A percentile compares a stretch with the other conserved stretches of the same genome.
Conservation (phyloP, 2,329 filamentous ascomycete species). For the Dothistroma pini region DNA sequence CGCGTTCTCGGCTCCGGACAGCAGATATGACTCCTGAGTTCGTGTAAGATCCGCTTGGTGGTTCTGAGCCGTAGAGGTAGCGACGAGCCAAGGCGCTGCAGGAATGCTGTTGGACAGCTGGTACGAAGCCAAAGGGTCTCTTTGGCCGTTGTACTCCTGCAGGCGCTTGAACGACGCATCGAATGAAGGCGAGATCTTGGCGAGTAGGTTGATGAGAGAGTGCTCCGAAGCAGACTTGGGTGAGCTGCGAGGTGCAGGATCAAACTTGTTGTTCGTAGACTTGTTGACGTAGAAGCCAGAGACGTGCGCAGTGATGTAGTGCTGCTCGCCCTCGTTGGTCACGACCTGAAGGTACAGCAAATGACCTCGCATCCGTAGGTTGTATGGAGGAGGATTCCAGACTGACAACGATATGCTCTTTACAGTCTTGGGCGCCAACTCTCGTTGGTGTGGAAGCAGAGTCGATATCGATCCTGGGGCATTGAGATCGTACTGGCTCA, state of each 20-base stretch:
- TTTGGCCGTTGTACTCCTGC: slow-evolving; percentile 78
- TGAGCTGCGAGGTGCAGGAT: slow-evolving; percentile 73
- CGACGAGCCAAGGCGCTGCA: slow-evolving; percentile 86
- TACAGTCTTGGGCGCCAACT: slow-evolving; percentile 78
- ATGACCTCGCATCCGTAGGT: slow-evolving; percentile 87
- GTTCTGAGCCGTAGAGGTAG: slow-evolving; percentile 59
- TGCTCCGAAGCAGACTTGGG: slow-evolving; percentile 78
- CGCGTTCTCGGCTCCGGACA: slow-evolving; percentile 86
- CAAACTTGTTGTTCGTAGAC: slow-evolving; percentile 91
- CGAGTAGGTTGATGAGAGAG: slow-evolving; percentile 78
- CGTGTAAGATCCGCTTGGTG: slow-evolving; percentile 83
- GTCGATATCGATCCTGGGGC: slow-evolving; percentile 63
- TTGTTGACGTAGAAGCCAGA: slow-evolving; percentile 98
- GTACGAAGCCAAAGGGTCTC: slow-evolving; percentile 87
- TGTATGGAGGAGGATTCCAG: slow-evolving; percentile 94
- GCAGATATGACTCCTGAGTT: slow-evolving; percentile 87
- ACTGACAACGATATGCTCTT: slow-evolving; percentile 84
- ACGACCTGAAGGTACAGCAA: slow-evolving; percentile 84
- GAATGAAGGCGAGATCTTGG: slow-evolving; percentile 80
- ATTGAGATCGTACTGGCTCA: slow-evolving; percentile 74
- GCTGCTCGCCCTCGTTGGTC: slow-evolving; percentile 91
- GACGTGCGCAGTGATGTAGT: slow-evolving; percentile 88
- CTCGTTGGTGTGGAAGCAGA: slow-evolving; percentile 64
- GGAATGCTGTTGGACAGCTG: slow-evolving; percentile 95
- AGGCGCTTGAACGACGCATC: slow-evolving; percentile 68